Conservation (phyloP, 805 yeast genomes). For the Candida silvicultrix region DNA sequence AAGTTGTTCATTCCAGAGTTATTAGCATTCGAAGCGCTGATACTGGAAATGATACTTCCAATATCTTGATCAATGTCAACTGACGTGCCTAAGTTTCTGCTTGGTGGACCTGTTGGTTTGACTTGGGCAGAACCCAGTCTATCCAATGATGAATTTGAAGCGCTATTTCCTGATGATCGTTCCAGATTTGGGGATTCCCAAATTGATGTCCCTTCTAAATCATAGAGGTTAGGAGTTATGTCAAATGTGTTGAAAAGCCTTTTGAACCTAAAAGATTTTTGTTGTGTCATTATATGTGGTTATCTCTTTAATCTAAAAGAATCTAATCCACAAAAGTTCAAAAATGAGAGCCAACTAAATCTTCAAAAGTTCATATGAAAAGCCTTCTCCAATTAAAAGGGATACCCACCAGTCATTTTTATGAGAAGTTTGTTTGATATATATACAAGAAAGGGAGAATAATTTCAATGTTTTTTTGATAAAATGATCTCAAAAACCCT, state of each 20-base stretch:
- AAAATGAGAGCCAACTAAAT: too few relatives aligned
- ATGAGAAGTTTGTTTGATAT: not conserved
- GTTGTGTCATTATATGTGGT: not conserved
- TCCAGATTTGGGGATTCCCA: not conserved
- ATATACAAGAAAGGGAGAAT: not conserved
- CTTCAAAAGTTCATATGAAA: too few relatives aligned
- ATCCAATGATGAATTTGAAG: not conserved
- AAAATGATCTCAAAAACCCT: not conserved
- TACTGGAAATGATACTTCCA: constrained; percentile 24
- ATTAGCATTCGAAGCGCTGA: constrained; percentile 20
- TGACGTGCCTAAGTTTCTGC: constrained; percentile 1
- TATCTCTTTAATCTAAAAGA: not conserved
- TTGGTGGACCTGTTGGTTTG: not conserved
- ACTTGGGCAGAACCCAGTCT: not conserved
- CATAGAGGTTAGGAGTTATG: not conserved
- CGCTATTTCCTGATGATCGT: not conserved
- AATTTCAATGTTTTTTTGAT: not conserved
- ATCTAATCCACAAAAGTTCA: too few relatives aligned
- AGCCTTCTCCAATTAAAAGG: too few relatives aligned
- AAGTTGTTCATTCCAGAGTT: constrained; percentile 8
- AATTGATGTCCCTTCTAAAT: not conserved
- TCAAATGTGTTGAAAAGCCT: not conserved
- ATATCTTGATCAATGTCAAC: constrained; percentile 23
- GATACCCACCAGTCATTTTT: constrained; percentile 1
- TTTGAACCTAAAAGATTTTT: not conserved